These are phyloP conservation scores for Mycena latifolia DNA, from an alignment of 768 basidiomycete genomes.

Conservation along the genomic window DNA sequence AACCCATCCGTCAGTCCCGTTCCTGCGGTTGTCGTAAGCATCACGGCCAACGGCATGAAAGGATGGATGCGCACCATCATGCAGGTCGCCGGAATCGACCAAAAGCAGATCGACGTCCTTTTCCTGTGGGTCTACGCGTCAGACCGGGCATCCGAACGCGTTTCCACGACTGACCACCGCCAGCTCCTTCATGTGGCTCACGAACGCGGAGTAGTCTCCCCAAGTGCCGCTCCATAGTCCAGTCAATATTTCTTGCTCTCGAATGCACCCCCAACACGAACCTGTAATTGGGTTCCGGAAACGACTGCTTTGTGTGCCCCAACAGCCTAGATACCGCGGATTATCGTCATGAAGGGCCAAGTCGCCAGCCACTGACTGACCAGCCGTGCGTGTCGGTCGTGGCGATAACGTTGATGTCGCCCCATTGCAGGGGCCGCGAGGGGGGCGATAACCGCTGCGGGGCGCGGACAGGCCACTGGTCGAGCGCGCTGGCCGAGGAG, in stretches of 20 bases:
- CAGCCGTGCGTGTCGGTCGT: constrained; percentile 75
- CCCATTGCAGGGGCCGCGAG: constrained; percentile 80
- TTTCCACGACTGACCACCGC: constrained; percentile 52
- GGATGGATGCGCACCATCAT: constrained; percentile 63
- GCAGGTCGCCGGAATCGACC: constrained; percentile 84
- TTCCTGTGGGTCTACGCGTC: constrained; percentile 40
- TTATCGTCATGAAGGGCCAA: background rate
- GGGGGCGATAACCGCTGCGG: constrained; percentile 55
- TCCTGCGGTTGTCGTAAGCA: constrained; percentile 49
- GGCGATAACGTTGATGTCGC: constrained; percentile 89
- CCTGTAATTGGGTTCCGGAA: constrained; percentile 82
- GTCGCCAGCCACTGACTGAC: background rate
- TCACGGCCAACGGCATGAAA: background rate
- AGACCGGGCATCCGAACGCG: background rate
- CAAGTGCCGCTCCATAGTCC: constrained; percentile 64
- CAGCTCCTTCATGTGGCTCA: constrained; percentile 81
- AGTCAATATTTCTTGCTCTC: constrained; percentile 1
- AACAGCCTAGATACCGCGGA: constrained; percentile 62
- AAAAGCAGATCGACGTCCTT: constrained; percentile 87
- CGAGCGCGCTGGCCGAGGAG: constrained; percentile 7
- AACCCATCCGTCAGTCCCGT: constrained; percentile 85
- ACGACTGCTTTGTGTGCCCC: constrained; percentile 81
- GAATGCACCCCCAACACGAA: background rate
- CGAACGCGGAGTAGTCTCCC: constrained; percentile 88
- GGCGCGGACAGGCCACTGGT: constrained; percentile 13